phyloP scores from a whole-genome alignment of 2,329 filamentous ascomycete genomes.

The Akanthomyces lecanii region DNA sequence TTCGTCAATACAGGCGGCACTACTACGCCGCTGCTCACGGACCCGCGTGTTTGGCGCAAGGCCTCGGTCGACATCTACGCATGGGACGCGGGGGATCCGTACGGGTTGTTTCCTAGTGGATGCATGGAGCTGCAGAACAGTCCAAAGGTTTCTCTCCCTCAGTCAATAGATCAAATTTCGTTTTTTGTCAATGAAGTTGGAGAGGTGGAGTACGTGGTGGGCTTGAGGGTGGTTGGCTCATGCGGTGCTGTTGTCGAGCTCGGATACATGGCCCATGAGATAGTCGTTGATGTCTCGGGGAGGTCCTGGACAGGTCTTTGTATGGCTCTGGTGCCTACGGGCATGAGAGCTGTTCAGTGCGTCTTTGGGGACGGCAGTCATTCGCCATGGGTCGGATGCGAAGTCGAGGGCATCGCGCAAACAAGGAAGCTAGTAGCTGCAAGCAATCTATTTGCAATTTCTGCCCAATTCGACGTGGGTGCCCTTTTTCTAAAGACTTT shows the following conservation, averaged over 20 bases:
- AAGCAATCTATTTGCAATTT: not conserved
- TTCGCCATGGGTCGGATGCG: not conserved
- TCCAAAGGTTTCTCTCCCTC: not conserved
- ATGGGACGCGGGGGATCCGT: not conserved
- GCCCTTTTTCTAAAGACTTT: not conserved
- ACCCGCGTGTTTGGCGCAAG: not conserved
- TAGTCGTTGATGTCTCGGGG: not conserved
- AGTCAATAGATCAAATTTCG: not conserved
- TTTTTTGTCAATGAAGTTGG: not conserved
- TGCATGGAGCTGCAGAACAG: not conserved
- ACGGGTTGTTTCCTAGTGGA: not conserved
- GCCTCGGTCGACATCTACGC: not conserved
- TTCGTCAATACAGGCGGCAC: not conserved
- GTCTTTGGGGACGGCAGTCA: not conserved
- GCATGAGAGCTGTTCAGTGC: not conserved
- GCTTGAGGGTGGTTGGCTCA: conserved; percentile 1
- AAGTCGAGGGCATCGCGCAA: not conserved
- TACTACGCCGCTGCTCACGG: not conserved
- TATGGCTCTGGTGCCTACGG: not conserved
- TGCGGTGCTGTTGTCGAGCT: conserved; percentile 2
- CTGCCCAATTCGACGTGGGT: not conserved
- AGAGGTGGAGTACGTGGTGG: not conserved
- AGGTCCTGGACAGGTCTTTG: not conserved
- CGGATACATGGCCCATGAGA: not conserved
- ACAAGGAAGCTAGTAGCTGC: not conserved